phyloP scores from a whole-genome alignment of 495 filamentous ascomycete genomes.

The Pyronema omphalodes region DNA sequence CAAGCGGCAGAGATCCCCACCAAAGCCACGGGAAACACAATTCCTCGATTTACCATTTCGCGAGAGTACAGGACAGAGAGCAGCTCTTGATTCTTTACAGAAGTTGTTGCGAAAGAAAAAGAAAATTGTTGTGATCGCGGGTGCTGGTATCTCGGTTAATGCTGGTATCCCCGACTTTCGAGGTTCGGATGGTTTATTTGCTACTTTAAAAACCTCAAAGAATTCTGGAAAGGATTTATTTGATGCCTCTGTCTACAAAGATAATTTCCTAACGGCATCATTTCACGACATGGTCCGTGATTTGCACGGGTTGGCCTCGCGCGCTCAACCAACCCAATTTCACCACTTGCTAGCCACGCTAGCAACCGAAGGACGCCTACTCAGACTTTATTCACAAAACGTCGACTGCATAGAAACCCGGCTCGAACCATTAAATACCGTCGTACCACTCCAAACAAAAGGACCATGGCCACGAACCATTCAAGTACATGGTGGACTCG shows the following conservation, averaged over 20 bases:
- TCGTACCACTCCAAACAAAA: slow-evolving; percentile 49
- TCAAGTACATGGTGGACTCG: slow-evolving; percentile 83
- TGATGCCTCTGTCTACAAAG: slow-evolving; percentile 90
- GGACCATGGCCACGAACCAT: slow-evolving; percentile 85
- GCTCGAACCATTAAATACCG: slow-evolving; percentile 59
- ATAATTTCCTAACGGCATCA: slow-evolving; percentile 63
- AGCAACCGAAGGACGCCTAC: slow-evolving; percentile 70
- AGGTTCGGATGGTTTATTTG: slow-evolving; percentile 74
- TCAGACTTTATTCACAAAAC: slow-evolving; percentile 89
- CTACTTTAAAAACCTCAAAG: slow-evolving; percentile 62
- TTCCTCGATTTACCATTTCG: slow-evolving; percentile 11
- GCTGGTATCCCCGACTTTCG: slow-evolving; percentile 96
- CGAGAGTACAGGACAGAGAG: slow-evolving; percentile 41
- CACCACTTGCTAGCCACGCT: slow-evolving; percentile 86
- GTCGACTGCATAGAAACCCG: slow-evolving; percentile 86
- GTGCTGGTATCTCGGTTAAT: slow-evolving; percentile 88
- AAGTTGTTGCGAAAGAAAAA: slow-evolving; percentile 68
- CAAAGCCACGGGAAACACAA: slow-evolving; percentile 5
- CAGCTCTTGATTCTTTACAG: slow-evolving; percentile 47
- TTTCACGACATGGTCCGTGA: slow-evolving; percentile 94
- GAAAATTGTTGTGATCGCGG: slow-evolving; percentile 92
- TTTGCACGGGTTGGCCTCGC: slow-evolving; percentile 53
- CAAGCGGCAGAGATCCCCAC: slow-evolving; percentile 16
- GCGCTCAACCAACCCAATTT: slow-evolving; percentile 69
- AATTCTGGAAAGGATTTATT: slow-evolving; percentile 89